Evolutionary conservation across 2,329 filamentous ascomycete genomes (phyloP).

Genomic region (Fusarium sp.): DNA sequence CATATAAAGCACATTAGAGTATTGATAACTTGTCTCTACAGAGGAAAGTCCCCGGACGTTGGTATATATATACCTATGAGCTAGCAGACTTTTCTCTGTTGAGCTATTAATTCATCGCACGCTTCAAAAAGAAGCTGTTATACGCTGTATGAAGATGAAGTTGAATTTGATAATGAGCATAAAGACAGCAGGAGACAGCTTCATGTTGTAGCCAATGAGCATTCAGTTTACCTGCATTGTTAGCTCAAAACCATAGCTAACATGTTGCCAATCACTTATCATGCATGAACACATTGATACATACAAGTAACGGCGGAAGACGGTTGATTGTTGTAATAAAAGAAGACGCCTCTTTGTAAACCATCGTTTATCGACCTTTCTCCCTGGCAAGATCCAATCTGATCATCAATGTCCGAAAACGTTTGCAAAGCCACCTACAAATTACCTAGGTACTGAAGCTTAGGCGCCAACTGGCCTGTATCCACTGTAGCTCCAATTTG

Average conservation of each 20-base stretch:
- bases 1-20: neutral
- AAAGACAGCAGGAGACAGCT: neutral
- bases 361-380: neutral
- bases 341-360: neutral
- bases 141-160: neutral
- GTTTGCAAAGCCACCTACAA: neutral
- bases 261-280: constrained; percentile 1
- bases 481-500: constrained; percentile 31
- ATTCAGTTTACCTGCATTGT: neutral
- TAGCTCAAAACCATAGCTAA: neutral
- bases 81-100: neutral
- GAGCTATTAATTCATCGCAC: neutral
- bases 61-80: neutral
- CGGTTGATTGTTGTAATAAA: neutral
- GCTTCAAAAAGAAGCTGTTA: neutral
- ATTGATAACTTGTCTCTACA: neutral
- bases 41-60: neutral
- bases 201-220: neutral
- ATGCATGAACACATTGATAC: neutral
- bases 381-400: neutral
- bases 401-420: neutral
- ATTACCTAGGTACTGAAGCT: neutral
- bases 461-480: constrained; percentile 1
- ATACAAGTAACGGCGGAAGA: neutral
- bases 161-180: neutral